Evolutionary conservation across 495 filamentous ascomycete species (phyloP), one percentile per base, ranked within the genome.

Genomic region (Beverwykella pulmonaria): DNA sequence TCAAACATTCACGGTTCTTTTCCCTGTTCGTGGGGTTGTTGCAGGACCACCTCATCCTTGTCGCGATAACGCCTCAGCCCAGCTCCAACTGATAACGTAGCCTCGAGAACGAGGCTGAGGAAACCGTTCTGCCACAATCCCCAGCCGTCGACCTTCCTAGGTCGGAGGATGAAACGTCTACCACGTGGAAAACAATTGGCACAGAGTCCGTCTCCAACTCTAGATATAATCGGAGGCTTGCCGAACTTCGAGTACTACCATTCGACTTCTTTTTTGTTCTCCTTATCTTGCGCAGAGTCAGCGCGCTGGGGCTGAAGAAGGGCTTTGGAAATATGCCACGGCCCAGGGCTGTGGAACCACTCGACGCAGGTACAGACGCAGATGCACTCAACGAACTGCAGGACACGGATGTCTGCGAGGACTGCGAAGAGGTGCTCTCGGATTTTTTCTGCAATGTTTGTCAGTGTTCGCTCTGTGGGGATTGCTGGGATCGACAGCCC

Each of bases 381-480:
- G 39, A 44, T 22, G 29, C 60, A 14, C 60, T 63, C 36, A 34
- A 63, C 49, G n/a, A 26, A 19, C 22, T 63, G 4, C 8, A 12
- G n/a, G 60, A 63, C 34, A 63, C 60, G 20, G 60, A 63, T 22
- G 9, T 63, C 34, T 63, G 60, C 19, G 60, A 63, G 25, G 60
- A 63, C 25, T 63, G 60, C 19, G 60, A 63, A 22, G 60, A 63
- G 29, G 32, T 63, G 17, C 20, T 63, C 6, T 63, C 60, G 22
- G 60, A 63, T 30, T 63, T 22, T 34, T 63, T 54, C 34, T 63
- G 60, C 50, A 63, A 63, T 19, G 60, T 53, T 26, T 63, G 60
- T 20, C 50, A 55, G 14, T 53, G 60, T 32, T 44, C 48, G 29
- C 32, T 63, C 1, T 63, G 60, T 34, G 32, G 27, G 19, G 49